phyloP scores from a whole-genome alignment of 2,329 filamentous ascomycete genomes.

The Aspergillus sp. region DNA sequence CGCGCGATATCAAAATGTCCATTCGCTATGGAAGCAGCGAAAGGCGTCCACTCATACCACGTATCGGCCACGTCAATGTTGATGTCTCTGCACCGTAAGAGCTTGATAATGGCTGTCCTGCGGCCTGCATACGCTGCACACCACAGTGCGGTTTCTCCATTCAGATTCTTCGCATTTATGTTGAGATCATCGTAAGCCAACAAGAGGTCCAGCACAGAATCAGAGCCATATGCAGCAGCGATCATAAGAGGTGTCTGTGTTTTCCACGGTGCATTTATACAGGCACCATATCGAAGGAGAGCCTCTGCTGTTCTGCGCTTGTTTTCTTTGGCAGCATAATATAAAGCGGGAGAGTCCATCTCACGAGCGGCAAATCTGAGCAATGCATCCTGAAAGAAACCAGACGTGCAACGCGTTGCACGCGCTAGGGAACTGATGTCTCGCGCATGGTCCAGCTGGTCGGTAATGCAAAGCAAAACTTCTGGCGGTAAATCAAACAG shows the following conservation, averaged over 20 bases:
- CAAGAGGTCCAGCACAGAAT: slow-evolving; percentile 5
- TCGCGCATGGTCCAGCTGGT: background rate
- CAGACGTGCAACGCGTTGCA: background rate
- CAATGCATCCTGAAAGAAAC: slow-evolving; percentile 1
- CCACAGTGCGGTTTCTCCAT: slow-evolving; percentile 7
- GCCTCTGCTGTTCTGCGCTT: background rate
- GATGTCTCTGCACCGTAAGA: slow-evolving; percentile 4
- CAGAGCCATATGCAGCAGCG: slow-evolving; percentile 1
- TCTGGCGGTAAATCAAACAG: slow-evolving; percentile 6
- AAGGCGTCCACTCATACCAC: background rate
- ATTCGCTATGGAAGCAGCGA: background rate
- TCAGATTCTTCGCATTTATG: slow-evolving; percentile 3
- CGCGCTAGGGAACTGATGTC: slow-evolving; percentile 6
- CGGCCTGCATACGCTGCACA: slow-evolving; percentile 1
- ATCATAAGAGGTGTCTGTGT: slow-evolving; percentile 10
- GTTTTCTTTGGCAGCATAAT: slow-evolving; percentile 10
- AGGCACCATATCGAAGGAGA: slow-evolving; percentile 6
- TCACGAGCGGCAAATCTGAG: background rate
- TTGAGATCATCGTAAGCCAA: background rate
- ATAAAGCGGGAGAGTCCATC: background rate
- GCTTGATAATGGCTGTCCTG: background rate
- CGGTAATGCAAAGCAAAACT: slow-evolving; percentile 4
- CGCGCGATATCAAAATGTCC: background rate
- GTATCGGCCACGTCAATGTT: background rate
- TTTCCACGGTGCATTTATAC: slow-evolving; percentile 3